Evolutionary conservation across 2,329 filamentous ascomycete species (phyloP), one percentile per base, ranked within the genome.

Genomic region (Scedosporium apiospermum): DNA sequence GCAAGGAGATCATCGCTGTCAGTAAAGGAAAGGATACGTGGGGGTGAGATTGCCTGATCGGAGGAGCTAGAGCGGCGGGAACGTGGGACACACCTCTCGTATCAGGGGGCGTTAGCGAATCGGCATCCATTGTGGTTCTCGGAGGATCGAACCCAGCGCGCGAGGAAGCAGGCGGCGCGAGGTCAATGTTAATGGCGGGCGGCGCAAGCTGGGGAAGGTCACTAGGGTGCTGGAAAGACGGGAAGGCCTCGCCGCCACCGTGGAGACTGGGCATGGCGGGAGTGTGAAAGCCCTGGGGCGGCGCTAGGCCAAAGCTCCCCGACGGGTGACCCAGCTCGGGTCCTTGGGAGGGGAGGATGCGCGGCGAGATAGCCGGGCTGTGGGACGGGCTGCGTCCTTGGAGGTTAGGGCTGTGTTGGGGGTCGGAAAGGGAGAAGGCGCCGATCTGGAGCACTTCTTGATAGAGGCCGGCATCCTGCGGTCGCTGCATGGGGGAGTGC

Each of bases 111-210:
- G 89, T 95, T 65, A 97, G 77, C 3, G 92, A 91, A 72, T 96
- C 90, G 66, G 87, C 82, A 67, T 91, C 86, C 67, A 87, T 78
- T n/a, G 80, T 80, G 34, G 82, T 76, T 70, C 89, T 90, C 21
- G 82, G 79, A 30, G 84, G 82, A 69, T 84, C 84, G 62, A 60
- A 57, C 74, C 71, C 63, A 75, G 75, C 38, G 67, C 62, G 41
- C 66, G 68, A 30, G 67, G 68, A 89, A 84, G 87, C 87, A 26
- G 93, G 93, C 16, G 93, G 93, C 16, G 92, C 93, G 73, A 91
- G 92, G 71, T 96, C 90, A 68, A 97, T 95, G 71, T 95, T 96
- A 75, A 97, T 97, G 60, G 93, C 90, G 0, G 93, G 93, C n/a
- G 93, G 90, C 3, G 88, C 89, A 88, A 96, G 95, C 67, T 89